phyloP scores from a whole-genome alignment of 306 rosid genomes.

The Alnus rubra region DNA sequence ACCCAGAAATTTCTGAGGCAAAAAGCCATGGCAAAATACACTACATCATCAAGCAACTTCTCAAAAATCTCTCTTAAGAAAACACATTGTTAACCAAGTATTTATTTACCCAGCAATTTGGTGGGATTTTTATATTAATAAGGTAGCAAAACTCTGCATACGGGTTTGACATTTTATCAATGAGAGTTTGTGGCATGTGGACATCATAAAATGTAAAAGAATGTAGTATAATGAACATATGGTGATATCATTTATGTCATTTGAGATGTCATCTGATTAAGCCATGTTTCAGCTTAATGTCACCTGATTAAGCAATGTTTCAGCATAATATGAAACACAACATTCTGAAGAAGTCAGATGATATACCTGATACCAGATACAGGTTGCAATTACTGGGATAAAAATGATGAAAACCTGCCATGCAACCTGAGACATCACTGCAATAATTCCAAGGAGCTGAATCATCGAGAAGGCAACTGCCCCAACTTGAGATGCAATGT shows the following conservation, averaged over 20 bases:
- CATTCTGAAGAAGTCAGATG: slow-evolving; percentile 13
- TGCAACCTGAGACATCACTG: slow-evolving; percentile 78
- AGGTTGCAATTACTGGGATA: slow-evolving; percentile 57
- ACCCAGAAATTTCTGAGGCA: background rate
- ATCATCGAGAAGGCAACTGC: slow-evolving; percentile 50
- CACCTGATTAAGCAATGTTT: background rate
- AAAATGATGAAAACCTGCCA: slow-evolving; percentile 82
- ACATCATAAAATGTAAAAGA: background rate
- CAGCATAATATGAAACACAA: slow-evolving; percentile 2
- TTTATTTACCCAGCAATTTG: background rate
- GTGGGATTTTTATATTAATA: background rate
- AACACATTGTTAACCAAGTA: background rate
- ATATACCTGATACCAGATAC: slow-evolving; percentile 78
- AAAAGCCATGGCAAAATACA: background rate
- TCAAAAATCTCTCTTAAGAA: background rate
- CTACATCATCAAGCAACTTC: background rate
- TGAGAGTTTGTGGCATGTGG: background rate
- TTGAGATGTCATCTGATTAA: background rate
- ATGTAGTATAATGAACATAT: background rate
- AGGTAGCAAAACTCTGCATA: background rate
- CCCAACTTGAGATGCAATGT: slow-evolving; percentile 44
- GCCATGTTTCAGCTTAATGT: background rate
- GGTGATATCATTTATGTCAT: background rate
- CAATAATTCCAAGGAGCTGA: slow-evolving; percentile 72
- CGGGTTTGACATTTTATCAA: background rate